Evolutionary conservation across 2,329 filamentous ascomycete species (phyloP).

Genomic region (Aureobasidium sp.): DNA sequence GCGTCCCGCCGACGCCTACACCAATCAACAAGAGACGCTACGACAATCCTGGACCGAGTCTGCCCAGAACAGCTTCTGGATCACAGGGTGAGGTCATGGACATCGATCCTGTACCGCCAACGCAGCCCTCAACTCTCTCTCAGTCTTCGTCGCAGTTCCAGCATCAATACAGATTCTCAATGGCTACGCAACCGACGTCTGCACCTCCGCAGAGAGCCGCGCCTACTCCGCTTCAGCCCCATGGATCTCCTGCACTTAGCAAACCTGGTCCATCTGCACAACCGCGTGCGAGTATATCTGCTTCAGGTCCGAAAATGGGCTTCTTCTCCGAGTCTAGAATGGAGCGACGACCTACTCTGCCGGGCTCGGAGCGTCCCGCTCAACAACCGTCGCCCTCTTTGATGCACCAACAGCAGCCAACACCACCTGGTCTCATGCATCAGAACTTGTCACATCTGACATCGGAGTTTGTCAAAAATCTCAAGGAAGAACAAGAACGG

Average conservation of each 20-base stretch:
- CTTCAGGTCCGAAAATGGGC: constrained; percentile 26
- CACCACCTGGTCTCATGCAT: constrained; percentile 19
- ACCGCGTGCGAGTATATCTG: constrained; percentile 20
- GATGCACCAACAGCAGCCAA: constrained; percentile 17
- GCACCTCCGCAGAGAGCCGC: constrained; percentile 24
- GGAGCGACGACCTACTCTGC: constrained; percentile 23
- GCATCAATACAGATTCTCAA: constrained; percentile 25
- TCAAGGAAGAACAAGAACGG: constrained; percentile 28
- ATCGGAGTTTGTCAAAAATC: constrained; percentile 18
- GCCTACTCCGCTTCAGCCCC: constrained; percentile 21
- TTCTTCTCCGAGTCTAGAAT: constrained; percentile 27
- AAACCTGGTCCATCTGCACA: constrained; percentile 19
- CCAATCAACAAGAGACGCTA: constrained; percentile 42
- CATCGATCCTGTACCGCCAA: constrained; percentile 25
- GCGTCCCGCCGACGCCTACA: constrained; percentile 43
- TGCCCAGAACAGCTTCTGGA: constrained; percentile 36
- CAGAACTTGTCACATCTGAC: constrained; percentile 15
- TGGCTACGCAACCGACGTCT: constrained; percentile 27
- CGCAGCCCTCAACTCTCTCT: neutral
- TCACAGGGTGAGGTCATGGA: constrained; percentile 37
- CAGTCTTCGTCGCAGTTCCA: constrained; percentile 18
- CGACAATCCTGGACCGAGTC: constrained; percentile 32
- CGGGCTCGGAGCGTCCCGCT: constrained; percentile 17
- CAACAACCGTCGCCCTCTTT: constrained; percentile 4
- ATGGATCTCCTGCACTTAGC: constrained; percentile 22